These are phyloP conservation scores for Boechera retrofracta DNA, from an alignment of 345 rosid genomes.

Conservation along the genomic window DNA sequence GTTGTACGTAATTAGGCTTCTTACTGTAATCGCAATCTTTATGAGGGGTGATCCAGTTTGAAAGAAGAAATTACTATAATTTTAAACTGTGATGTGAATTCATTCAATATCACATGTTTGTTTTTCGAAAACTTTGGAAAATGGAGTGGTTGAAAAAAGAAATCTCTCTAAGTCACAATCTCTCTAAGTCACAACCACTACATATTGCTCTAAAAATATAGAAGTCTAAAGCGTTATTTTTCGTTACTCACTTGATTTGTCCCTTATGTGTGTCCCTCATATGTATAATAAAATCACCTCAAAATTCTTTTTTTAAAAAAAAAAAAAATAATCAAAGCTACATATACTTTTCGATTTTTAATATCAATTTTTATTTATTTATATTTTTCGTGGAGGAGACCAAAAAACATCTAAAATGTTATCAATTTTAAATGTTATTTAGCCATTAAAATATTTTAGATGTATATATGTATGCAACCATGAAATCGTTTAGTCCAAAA, in stretches of 20 bases:
- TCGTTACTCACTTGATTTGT: constrained; percentile 9
- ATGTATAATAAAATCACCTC: neutral
- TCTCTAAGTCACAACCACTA: constrained; percentile 20
- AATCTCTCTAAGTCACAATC: neutral
- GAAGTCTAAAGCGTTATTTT: neutral
- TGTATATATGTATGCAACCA: neutral
- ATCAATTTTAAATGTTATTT: neutral
- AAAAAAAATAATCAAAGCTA: neutral
- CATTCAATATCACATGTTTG: neutral
- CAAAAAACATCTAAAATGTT: neutral
- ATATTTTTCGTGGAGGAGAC: neutral
- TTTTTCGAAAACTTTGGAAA: neutral
- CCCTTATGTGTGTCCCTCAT: neutral
- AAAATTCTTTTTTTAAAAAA: neutral
- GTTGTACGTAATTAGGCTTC: neutral
- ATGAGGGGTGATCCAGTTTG: neutral
- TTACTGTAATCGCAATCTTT: neutral
- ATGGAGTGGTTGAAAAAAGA: constrained; percentile 12
- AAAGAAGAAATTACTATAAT: neutral
- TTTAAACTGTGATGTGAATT: neutral
- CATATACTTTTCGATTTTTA: neutral
- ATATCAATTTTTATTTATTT: neutral
- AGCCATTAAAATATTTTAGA: neutral
- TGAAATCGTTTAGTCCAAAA: neutral
- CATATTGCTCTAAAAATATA: constrained; percentile 9